A percentile compares a stretch with the other conserved stretches of the same genome.
Conservation (phyloP, 495 filamentous ascomycete genomes). For the Hypoxylon crocopeplum region DNA sequence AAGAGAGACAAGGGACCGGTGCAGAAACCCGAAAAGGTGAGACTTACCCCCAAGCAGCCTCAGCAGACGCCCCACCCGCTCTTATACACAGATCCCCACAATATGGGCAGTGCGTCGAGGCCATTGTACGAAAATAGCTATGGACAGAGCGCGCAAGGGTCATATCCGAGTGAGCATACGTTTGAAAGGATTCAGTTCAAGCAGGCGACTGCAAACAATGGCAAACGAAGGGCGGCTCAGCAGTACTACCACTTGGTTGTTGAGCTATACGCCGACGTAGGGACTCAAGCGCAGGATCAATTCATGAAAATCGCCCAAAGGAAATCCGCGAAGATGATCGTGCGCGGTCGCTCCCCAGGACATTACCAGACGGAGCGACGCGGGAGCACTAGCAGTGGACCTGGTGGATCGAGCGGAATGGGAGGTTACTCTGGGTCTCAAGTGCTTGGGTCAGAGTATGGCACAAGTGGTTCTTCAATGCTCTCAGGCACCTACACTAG, state of each 20-base stretch:
- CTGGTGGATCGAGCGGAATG: slow-evolving; percentile 62
- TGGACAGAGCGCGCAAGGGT: slow-evolving; percentile 44
- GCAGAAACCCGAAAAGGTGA: slow-evolving; percentile 73
- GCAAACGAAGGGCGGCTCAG: slow-evolving; percentile 87
- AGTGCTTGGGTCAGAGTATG: slow-evolving; percentile 48
- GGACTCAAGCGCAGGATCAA: slow-evolving; percentile 48
- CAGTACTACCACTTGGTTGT: slow-evolving; percentile 94
- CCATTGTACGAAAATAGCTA: slow-evolving; percentile 48
- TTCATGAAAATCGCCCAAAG: slow-evolving; percentile 82
- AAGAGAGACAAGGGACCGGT: slow-evolving; percentile 94
- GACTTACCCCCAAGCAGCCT: slow-evolving; percentile 70
- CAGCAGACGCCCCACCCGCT: slow-evolving; percentile 53
- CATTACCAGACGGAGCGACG: slow-evolving; percentile 89
- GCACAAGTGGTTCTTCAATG: slow-evolving; percentile 39
- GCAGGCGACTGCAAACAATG: slow-evolving; percentile 94
- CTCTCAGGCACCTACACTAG: slow-evolving; percentile 39
- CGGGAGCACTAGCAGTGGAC: slow-evolving; percentile 75
- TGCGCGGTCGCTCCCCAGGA: slow-evolving; percentile 89
- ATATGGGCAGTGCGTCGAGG: slow-evolving; percentile 47
- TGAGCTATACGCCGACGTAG: slow-evolving; percentile 83
- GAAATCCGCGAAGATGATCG: slow-evolving; percentile 87
- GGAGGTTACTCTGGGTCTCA: slow-evolving; percentile 48
- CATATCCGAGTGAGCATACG: slow-evolving; percentile 64
- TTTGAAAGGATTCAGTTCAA: slow-evolving; percentile 98
- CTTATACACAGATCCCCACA: slow-evolving; percentile 43